Base-by-base conservation (phyloP, 768 basidiomycete genomes). In the Austroboletus festivus region DNA sequence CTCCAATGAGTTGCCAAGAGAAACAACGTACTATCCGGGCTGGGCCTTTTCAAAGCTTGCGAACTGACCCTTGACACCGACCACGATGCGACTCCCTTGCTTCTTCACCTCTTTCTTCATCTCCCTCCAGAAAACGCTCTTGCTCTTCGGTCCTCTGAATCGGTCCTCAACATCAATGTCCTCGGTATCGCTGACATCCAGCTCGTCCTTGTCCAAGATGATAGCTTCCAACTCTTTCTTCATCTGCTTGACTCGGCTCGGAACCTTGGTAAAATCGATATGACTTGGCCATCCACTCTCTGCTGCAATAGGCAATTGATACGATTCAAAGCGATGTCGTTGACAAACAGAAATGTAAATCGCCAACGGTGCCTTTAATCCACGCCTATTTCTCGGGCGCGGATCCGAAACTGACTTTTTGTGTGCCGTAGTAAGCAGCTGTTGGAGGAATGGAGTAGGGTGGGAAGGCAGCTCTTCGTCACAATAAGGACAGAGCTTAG, bases 1-100 rank as follows among this genome's bases (percentile, higher is more conserved):
- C 18, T 22, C 28, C 31, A 16, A 48, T 42, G 19, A 16, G 12
- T 8, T 20, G 22, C 13, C 41, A 37, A 13, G 44, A 23, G 28
- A 20, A 22, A 48, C 11, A 38, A 79, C 90, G 70, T 60, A 95
- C 92, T 93, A 95, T 70, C 93, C 92, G 22, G 92, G 90, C 58
- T 91, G 87, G 4, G 82, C 81, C 68, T 83, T 86, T 56, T 89
- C 80, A 57, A 94, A 94, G 55, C 72, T 87, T 16, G 79, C 75
- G 57, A 85, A 90, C 58, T 93, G 90, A 2, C 81, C 87, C 38
- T 75, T 78, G 42, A 88, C 78, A 35, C 89, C 84, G 1, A 77
- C 75, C 16, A 81, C 80, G 12, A 79, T 79, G 41, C 82, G 78
- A 23, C 80, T 75, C 0, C 89, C 90, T 48, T 82, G 82, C 54